Base-by-base conservation (phyloP, 345 rosid genomes). In the Firmiana major region DNA sequence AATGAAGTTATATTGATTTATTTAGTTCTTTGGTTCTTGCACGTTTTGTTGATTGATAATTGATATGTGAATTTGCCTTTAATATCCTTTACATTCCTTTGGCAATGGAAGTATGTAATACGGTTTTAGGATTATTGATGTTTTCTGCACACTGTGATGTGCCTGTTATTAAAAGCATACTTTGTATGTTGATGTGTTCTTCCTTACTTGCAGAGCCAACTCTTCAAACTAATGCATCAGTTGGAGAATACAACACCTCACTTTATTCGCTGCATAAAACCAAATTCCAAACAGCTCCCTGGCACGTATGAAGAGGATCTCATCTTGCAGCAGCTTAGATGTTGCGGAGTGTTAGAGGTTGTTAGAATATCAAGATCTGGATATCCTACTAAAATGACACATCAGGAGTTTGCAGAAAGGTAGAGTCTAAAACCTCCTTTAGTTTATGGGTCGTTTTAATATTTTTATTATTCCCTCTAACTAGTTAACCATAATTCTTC, bases 241-340 rank as follows among this genome's bases (percentile, higher is more conserved):
- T 81, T 96, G 82, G 99, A 93, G 84, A 91, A 77, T 81, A 93
- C 98, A 5, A 86, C 82, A 71, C 95, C 99, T 80, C 97, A 96
- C 78, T 96, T 96, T 81, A 90, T 96, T 77, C 85, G 94, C 74
- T 96, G 99, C 88, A 87, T 96, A 77, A 96, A 89, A 82, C 98
- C 99, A 48, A 96, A 93, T 73, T 40, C 65, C 10, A 91, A 89
- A 80, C 90, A 87, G 86, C 85, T 85, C 84, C 88, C 97, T 77
- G 89, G 89, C 69, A 77, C 46, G 7, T 92, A 79, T 77, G 97
- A 92, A 58, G 90, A 90, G 76, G 92, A 88, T 63, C 93, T 89
- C 53, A 90, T 96, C 78, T 82, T 89, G 31, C 93, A 87, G 71
- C 99, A 92, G 84, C 92, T 96, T 71, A 91, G 90, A 75, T 92